Percentiles rank a stretch among this genome's conserved stretches.
Evolutionary conservation across 2,329 filamentous ascomycete genomes (phyloP).

Genomic region (Boeremia lycopersici): DNA sequence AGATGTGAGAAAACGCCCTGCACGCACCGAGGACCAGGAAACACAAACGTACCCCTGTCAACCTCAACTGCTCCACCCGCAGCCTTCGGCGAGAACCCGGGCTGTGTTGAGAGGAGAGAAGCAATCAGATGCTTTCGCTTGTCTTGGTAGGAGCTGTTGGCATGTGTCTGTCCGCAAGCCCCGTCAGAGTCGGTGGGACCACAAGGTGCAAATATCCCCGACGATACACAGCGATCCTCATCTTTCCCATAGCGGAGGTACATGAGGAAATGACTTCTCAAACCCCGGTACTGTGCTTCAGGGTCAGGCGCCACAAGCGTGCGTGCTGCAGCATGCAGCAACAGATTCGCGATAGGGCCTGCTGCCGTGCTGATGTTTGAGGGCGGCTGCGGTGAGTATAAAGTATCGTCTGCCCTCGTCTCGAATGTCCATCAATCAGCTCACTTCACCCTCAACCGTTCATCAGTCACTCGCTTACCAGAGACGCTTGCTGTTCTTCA

Average conservation of each 20-base stretch:
- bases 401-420: conserved; percentile 2
- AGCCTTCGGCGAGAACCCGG: conserved; percentile 1
- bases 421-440: conserved; percentile 1
- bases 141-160: conserved; percentile 8
- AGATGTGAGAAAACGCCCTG: conserved; percentile 2
- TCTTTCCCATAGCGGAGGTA: conserved; percentile 11
- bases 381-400: conserved; percentile 9
- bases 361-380: conserved; percentile 1
- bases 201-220: conserved; percentile 11
- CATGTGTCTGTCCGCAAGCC: conserved; percentile 13
- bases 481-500: neutral
- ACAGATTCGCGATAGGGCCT: conserved; percentile 5
- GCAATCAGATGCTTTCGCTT: conserved; percentile 1
- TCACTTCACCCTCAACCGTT: neutral
- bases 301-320: conserved; percentile 26
- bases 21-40: conserved; percentile 7
- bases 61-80: conserved; percentile 10
- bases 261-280: conserved; percentile 20
- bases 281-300: conserved; percentile 18
- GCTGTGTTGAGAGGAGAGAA: conserved; percentile 1
- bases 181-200: conserved; percentile 5
- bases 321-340: conserved; percentile 15
- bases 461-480: neutral
- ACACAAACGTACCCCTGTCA: neutral
- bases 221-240: conserved; percentile 12